Percentiles rank a stretch among this genome's conserved stretches.
These are phyloP conservation scores for Cyclostephanos invisitatus DNA, from an alignment of 108 stramenopile genomes.

Conservation along the genomic window DNA sequence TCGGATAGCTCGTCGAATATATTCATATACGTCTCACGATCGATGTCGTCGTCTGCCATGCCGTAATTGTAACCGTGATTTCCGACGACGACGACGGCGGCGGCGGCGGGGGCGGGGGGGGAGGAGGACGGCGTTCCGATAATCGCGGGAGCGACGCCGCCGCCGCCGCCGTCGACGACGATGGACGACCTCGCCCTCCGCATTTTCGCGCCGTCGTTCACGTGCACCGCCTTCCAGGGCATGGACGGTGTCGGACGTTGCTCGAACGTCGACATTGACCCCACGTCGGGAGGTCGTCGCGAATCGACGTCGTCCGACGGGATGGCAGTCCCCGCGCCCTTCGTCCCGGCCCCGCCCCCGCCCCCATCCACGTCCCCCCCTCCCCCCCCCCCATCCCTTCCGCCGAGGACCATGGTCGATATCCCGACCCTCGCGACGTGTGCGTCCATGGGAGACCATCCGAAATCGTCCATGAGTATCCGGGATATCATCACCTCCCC, in stretches of 20 bases:
- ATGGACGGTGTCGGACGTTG: background rate
- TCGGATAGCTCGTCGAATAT: conserved; percentile 61
- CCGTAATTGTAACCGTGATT: conserved; percentile 62
- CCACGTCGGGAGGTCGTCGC: too few relatives aligned
- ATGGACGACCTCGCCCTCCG: conserved; percentile 25
- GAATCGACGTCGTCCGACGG: background rate
- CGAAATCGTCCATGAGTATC: conserved; percentile 36
- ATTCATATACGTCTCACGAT: conserved; percentile 40
- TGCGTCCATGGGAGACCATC: conserved; percentile 37
- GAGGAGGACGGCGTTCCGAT: too few relatives aligned
- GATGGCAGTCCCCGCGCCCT: too few relatives aligned
- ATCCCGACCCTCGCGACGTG: conserved; percentile 46
- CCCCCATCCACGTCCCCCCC: too few relatives aligned
- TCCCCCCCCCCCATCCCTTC: conserved; percentile 3
- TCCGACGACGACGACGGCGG: conserved; percentile 2
- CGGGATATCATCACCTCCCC: conserved; percentile 26
- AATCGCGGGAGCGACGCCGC: conserved; percentile 1
- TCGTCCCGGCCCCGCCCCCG: background rate
- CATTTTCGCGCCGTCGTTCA: conserved; percentile 65
- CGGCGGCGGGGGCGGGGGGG: too few relatives aligned
- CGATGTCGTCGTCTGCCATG: conserved; percentile 28
- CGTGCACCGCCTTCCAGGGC: conserved; percentile 52
- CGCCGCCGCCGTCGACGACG: conserved; percentile 1
- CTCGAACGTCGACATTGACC: too few relatives aligned
- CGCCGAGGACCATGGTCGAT: conserved; percentile 10